These are phyloP conservation scores for Pythium volutum DNA, from an alignment of 352 stramenopile genomes.

Conservation along the genomic window DNA sequence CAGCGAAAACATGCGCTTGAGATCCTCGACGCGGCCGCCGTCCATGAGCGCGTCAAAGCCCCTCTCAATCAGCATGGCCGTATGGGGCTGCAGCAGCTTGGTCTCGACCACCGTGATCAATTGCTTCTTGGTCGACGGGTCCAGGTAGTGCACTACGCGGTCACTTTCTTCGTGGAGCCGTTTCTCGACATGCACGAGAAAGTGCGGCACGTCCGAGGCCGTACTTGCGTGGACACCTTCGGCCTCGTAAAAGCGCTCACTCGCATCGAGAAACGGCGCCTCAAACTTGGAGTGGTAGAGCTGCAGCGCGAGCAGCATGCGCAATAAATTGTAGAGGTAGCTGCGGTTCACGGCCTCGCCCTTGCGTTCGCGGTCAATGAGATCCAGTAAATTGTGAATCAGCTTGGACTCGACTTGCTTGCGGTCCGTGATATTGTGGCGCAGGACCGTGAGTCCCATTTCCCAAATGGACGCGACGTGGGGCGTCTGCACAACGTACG, in stretches of 20 bases:
- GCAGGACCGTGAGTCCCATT: constrained; percentile 79
- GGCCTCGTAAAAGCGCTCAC: constrained; percentile 80
- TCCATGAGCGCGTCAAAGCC: constrained; percentile 89
- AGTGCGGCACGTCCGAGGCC: constrained; percentile 71
- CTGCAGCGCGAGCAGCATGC: constrained; percentile 83
- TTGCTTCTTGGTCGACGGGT: constrained; percentile 71
- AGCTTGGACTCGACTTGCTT: constrained; percentile 62
- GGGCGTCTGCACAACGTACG: constrained; percentile 85
- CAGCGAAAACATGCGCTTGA: constrained; percentile 87
- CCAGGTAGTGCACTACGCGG: constrained; percentile 71
- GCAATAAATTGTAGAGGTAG: constrained; percentile 76
- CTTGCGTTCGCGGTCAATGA: constrained; percentile 88
- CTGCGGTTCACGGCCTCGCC: constrained; percentile 84
- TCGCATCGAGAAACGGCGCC: constrained; percentile 80
- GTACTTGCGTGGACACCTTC: constrained; percentile 72
- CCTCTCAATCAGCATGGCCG: constrained; percentile 72
- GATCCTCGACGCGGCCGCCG: constrained; percentile 69
- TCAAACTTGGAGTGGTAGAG: constrained; percentile 88
- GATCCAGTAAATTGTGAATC: constrained; percentile 65
- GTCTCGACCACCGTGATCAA: constrained; percentile 71
- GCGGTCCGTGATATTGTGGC: constrained; percentile 52
- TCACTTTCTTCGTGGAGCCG: constrained; percentile 81
- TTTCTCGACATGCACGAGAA: constrained; percentile 86
- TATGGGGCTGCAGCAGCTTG: constrained; percentile 84
- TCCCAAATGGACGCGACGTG: constrained; percentile 90